Base-by-base conservation (phyloP, 768 basidiomycete species). In the Suillus luteus region DNA sequence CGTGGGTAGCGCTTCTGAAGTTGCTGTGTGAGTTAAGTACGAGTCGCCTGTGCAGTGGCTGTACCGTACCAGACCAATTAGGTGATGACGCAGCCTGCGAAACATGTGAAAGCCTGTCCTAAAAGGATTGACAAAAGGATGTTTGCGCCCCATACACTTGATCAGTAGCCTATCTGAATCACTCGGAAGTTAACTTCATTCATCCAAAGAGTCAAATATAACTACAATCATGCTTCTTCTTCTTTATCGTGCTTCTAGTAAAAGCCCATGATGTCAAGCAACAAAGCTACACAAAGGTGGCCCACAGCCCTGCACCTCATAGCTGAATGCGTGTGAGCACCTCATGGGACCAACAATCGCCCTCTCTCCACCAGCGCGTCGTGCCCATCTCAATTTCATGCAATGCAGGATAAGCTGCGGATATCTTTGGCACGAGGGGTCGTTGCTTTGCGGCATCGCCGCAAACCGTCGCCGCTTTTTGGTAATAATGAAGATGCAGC, bases 351-450 rank as follows among this genome's bases (percentile, higher is more conserved):
- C 37, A 57, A 27, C 22, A 2, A 15, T 38, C 22, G 1, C 55
- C 55, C 37, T 38, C 15, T 57, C 22, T 57, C 55, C 38, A 57
- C 55, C 55, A 57, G 22, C 55, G 37, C 14, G 37, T 57, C 8
- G 22, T 40, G 15, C 22, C 55, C 55, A 57, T 38, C 37, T 57
- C 37, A 24, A 57, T 57, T 40, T 57, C 55, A 24, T 38, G 8
- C 17, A 57, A 24, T 1, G 55, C 55, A 57, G 37, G 38, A 27
- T 57, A 57, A 57, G 38, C 55, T 40, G 37, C 37, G 37, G 55
- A 17, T 22, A 40, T 57, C 15, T 40, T 40, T 10, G 22, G 55
- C n/a, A 57, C 10, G 14, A 57, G 22, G 15, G 27, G 37, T 10
- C 22, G 55, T 57, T 38, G 38, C 22, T 40, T 38, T 22, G 37